Percentiles rank a stretch among this genome's conserved stretches.
These are phyloP conservation scores for Hypsizygus marmoreus DNA, from an alignment of 768 basidiomycete species.

Conservation along the genomic window DNA sequence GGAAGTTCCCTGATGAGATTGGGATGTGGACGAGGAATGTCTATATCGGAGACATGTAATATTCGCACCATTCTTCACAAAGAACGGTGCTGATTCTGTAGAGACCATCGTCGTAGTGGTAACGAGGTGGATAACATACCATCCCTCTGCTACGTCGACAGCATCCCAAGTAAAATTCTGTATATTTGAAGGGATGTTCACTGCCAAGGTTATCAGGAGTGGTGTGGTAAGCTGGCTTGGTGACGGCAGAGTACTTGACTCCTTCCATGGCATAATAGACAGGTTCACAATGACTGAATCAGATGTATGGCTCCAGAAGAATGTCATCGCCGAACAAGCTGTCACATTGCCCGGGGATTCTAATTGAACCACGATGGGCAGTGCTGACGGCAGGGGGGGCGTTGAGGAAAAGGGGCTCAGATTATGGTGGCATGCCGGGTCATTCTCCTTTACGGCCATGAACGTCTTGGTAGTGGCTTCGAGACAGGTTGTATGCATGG, in stretches of 20 bases:
- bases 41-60: conserved; percentile 19
- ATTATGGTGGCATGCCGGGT: too few species aligned
- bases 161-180: conserved; percentile 26
- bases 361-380: neutral
- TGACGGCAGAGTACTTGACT: neutral
- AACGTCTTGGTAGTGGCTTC: too few species aligned
- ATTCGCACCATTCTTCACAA: conserved; percentile 25
- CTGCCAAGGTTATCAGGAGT: conserved; percentile 21
- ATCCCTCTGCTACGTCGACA: conserved; percentile 35
- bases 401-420: too few species aligned
- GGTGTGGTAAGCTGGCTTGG: conserved; percentile 14
- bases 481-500: too few species aligned
- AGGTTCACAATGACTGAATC: neutral
- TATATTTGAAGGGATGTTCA: conserved; percentile 23
- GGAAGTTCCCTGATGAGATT: neutral
- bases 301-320: conserved; percentile 1
- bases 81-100: conserved; percentile 30
- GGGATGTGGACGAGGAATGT: neutral
- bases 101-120: conserved; percentile 14
- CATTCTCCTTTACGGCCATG: too few species aligned
- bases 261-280: neutral
- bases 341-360: conserved; percentile 7
- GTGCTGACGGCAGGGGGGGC: too few species aligned
- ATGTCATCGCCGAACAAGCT: conserved; percentile 6
- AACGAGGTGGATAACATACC: conserved; percentile 29